Evolutionary conservation across 2,329 filamentous ascomycete species (phyloP), one percentile per base, ranked within the genome.

Genomic region (Sporothrix brasiliensis): DNA sequence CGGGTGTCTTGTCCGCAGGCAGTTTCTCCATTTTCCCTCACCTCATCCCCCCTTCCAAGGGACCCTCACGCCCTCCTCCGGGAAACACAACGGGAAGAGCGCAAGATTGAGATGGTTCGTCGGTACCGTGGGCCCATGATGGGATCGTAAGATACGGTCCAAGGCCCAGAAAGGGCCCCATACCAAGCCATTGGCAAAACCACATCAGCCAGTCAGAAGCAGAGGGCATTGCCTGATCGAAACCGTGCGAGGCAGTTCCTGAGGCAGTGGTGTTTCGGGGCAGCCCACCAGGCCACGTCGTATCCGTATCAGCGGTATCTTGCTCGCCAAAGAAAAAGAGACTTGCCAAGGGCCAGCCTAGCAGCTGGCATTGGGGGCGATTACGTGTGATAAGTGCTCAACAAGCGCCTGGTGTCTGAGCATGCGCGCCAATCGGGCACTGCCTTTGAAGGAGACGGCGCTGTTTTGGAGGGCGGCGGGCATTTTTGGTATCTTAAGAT

Each of bases 221-320:
- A 11, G 21, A 41, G 30, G 39, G 68, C 68, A 70, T 70, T 53
- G 66, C 66, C 52, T 24, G 66, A 58, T 54, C 71, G 71, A 72
- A 71, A 72, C 71, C 44, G 66, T 34, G 65, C 68, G 71, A 67
- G 60, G 66, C 71, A 61, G 60, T 41, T 60, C 67, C 69, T 67
- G 69, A 67, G 52, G 71, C 71, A 50, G 53, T n/a, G 34, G 53
- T 54, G 71, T 72, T 71, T 70, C 69, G 71, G 71, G 54, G 24
- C 10, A n/a, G 58, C 13, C 41, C 49, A 24, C 44, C 50, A 58
- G 24, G 30, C 49, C 14, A 3, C 24, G 53, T 41, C 30, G 19
- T 21, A 14, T 34, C 6, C 19, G 19, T 41, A 39, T 56, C 53
- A 49, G 44, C 14, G 14, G 14, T 34, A 34, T 54, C 52, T 54